Base-by-base conservation (phyloP, 2,329 filamentous ascomycete genomes). In the Penicillium brasilianum region DNA sequence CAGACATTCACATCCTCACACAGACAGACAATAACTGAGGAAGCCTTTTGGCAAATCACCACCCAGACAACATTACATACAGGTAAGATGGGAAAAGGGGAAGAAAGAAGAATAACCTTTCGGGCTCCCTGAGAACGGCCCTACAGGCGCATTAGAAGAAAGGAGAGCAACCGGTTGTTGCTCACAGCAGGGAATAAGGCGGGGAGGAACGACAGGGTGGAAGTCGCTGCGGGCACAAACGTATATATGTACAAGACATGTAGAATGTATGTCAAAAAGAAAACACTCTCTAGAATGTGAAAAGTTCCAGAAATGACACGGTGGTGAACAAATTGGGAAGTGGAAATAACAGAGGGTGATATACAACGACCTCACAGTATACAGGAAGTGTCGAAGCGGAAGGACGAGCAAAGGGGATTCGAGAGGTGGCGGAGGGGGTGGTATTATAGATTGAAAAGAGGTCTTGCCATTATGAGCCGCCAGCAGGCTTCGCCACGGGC, bases 161-260 rank as follows among this genome's bases (percentile, higher is more conserved):
- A 55, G 25, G 16, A 13, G 39, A 28, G 18, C 13, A 4, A 25
- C 36, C 18, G 20, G 14, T 14, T 34, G 30, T n/a, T 14, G 30
- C 48, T 32, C 7, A 28, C 14, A 25, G 28, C 16, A 32, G 46
- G 25, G 44, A 16, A 9, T 34, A 16, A 11, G 25, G 46, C n/a
- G 20, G n/a, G 48, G 9, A 34, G 30, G 28, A 34, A 20, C 13
- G 30, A n/a, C 32, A 25, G 41, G 18, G 30, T 48, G n/a, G 14
- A 20, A 43, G 51, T 22, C 41, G 28, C 41, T 25, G 18, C 41
- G 60, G 61, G 69, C 71, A 66, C 65, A 60, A 71, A 52, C n/a
- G 65, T 67, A 52, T 69, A 76, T 75, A 75, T 75, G 69, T 75
- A 75, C 72, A 76, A 68, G 65, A 61, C 69, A 70, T 67, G 66